Evolutionary conservation across 148 eudicot genomes (phyloP).

Genomic region (Suaeda aralocaspica): DNA sequence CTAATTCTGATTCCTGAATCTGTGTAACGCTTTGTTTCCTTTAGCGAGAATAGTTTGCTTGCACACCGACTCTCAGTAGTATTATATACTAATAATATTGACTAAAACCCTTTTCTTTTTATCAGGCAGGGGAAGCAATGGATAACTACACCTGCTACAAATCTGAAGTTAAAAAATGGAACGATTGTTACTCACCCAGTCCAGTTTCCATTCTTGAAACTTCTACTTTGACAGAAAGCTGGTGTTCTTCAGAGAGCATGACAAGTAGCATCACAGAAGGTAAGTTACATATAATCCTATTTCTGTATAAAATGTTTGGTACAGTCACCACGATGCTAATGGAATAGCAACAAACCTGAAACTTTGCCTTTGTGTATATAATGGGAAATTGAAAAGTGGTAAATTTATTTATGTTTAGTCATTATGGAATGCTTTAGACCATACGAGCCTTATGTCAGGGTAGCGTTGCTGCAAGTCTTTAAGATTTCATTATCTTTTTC

Average conservation of each 20-base stretch:
- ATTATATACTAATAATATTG: background rate
- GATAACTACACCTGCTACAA: constrained; percentile 36
- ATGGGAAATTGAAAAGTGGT: background rate
- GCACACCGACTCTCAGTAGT: background rate
- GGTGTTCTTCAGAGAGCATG: constrained; percentile 61
- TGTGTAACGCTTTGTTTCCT: too few relatives aligned
- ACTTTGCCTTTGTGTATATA: too few relatives aligned
- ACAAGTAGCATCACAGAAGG: constrained; percentile 58
- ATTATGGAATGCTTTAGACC: background rate
- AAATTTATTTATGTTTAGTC: background rate
- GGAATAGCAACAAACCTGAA: background rate
- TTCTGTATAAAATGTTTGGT: background rate
- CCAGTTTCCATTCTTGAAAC: constrained; percentile 83
- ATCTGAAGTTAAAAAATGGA: constrained; percentile 38
- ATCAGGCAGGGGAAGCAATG: constrained; percentile 36
- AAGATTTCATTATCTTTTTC: constrained; percentile 18
- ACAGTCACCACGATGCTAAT: background rate
- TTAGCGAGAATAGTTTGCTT: too few relatives aligned
- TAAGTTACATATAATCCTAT: constrained; percentile 11
- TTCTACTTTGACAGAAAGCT: constrained; percentile 60
- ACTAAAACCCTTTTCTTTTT: background rate
- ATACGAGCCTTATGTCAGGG: background rate
- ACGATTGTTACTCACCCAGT: constrained; percentile 52
- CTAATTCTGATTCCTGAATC: background rate
- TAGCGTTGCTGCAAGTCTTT: constrained; percentile 5